A percentile compares a stretch with the other conserved stretches of the same genome.
These are phyloP conservation scores for Tolypocladium tropicale DNA, from an alignment of 2,329 filamentous ascomycete species.

Conservation along the genomic window DNA sequence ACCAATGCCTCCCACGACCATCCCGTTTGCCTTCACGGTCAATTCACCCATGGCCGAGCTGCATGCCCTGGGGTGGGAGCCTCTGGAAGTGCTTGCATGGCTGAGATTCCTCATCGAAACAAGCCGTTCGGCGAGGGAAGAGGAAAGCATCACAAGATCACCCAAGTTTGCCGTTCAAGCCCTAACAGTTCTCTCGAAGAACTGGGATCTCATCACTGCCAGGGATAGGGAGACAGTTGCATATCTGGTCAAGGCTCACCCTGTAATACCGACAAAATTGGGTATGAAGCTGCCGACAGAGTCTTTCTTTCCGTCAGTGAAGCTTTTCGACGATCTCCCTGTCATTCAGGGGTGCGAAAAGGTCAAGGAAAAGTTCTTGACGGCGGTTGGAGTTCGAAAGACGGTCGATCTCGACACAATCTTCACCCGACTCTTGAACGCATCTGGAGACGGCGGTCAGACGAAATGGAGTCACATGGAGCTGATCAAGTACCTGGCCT, in stretches of 20 bases:
- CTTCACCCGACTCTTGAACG: constrained; percentile 71
- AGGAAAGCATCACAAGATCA: constrained; percentile 61
- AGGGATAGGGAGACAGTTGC: constrained; percentile 56
- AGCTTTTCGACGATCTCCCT: constrained; percentile 87
- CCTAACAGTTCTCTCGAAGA: constrained; percentile 72
- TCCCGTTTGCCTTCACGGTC: constrained; percentile 77
- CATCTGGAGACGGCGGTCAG: constrained; percentile 39
- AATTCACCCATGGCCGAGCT: constrained; percentile 57
- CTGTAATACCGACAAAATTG: constrained; percentile 79
- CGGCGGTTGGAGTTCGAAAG: constrained; percentile 79
- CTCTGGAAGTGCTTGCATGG: constrained; percentile 80
- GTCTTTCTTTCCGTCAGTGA: constrained; percentile 88
- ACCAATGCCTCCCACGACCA: constrained; percentile 69
- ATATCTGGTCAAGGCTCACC: constrained; percentile 52
- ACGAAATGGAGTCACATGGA: constrained; percentile 87
- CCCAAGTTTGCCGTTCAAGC: constrained; percentile 68
- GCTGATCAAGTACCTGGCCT: constrained; percentile 86
- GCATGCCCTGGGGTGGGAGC: constrained; percentile 74
- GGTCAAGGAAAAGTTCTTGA: constrained; percentile 84
- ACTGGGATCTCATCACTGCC: constrained; percentile 72
- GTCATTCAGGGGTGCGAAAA: constrained; percentile 64
- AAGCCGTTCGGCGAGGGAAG: constrained; percentile 44
- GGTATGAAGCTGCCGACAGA: constrained; percentile 82
- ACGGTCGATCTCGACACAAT: constrained; percentile 92
- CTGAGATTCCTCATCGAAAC: constrained; percentile 68